Percentiles rank a stretch among this genome's conserved stretches.
Conservation (phyloP, 148 eudicot genomes). For the Nepenthes gracilis region DNA sequence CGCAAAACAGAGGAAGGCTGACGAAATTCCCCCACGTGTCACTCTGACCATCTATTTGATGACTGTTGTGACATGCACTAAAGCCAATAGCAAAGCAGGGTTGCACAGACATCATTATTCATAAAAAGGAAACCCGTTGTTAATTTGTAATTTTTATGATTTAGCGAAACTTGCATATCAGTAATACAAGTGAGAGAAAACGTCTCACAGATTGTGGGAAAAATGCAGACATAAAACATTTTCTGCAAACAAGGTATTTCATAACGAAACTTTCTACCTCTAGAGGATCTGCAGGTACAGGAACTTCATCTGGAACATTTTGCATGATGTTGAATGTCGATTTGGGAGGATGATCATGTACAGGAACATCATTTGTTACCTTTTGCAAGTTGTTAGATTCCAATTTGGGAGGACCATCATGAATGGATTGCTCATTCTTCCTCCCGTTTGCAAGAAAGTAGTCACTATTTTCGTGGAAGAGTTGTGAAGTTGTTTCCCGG, state of each 20-base stretch:
- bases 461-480: conserved; percentile 69
- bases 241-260: background rate
- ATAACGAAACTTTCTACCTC: conserved; percentile 47
- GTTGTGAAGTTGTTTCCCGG: conserved; percentile 90
- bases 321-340: conserved; percentile 23
- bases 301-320: conserved; percentile 30
- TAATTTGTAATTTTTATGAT: too few relatives aligned
- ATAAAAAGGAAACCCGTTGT: too few relatives aligned
- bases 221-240: too few relatives aligned
- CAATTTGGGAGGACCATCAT: conserved; percentile 15
- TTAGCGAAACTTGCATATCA: too few relatives aligned
- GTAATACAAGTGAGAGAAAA: too few relatives aligned
- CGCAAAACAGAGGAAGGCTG: too few relatives aligned
- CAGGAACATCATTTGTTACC: conserved; percentile 24
- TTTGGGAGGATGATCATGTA: conserved; percentile 15
- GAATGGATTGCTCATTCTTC: conserved; percentile 37
- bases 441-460: conserved; percentile 36
- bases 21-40: too few relatives aligned
- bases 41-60: too few relatives aligned
- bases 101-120: too few relatives aligned
- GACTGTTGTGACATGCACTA: too few relatives aligned
- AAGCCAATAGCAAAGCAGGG: too few relatives aligned
- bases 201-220: too few relatives aligned
- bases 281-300: conserved; percentile 58
- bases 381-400: conserved; percentile 29